Evolutionary conservation across 495 filamentous ascomycete genomes (phyloP), one percentile per base, ranked within the genome.

Genomic region (Xylaria nigripes): DNA sequence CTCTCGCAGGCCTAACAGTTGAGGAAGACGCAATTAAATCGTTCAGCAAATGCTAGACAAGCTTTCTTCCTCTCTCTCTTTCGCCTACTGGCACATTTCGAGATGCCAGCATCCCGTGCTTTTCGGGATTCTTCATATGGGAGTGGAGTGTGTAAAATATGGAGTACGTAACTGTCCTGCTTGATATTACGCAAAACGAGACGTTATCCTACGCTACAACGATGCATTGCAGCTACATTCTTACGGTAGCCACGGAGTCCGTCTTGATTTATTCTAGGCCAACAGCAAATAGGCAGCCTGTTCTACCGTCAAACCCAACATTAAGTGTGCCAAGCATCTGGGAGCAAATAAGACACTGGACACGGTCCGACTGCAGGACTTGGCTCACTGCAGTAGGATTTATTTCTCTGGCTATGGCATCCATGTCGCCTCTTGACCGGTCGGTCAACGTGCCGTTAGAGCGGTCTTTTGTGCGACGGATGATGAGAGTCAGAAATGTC

Each of bases 311-410:
- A 18, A 42, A 54, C 44, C 34, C 25, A 45, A 54, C 23, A 32
- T 42, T 44, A 48, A 54, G 42, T 54, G 50, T 53, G 44, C 45
- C 51, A 48, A 54, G 44, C 44, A 38, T 54, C 24, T 30, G 38
- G 4, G 24, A 24, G 22, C 51, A 45, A 54, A 54, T 54, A 32
- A 54, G 22, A 46, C 9, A 42, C 18, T 41, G 24, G 51, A 40
- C 51, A 42, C 38, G 34, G 51, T 32, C 51, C 51, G 45, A 54
- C 51, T 40, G 44, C 45, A 54, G 45, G 43, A n/a, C 51, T 54
- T 54, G 45, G 51, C 51, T n/a, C 21, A 27, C 23, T 48, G 16
- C 45, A 12, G 48, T 48, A 48, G 51, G 51, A 7, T 25, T 48
- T 46, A 24, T 9, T 8, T 13, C 36, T 2, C 3, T 15, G 6